phyloP scores from a whole-genome alignment of 2,329 filamentous ascomycete species.

The Paraphoma chrysanthemicola region DNA sequence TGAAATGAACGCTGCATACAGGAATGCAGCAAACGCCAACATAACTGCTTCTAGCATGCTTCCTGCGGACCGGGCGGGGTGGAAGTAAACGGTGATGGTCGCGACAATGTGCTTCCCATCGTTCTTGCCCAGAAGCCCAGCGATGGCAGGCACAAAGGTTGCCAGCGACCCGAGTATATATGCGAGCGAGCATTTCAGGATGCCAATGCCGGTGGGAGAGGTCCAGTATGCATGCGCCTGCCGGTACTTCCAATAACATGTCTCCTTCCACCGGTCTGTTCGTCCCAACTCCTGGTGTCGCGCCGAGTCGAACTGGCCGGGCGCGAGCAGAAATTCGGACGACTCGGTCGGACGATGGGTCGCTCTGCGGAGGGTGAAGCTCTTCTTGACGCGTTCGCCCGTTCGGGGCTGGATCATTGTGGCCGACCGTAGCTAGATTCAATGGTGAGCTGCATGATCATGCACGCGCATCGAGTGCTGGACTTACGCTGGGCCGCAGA shows the following conservation, averaged over 20 bases:
- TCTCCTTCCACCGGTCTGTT: slow-evolving; percentile 43
- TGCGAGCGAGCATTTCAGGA: slow-evolving; percentile 89
- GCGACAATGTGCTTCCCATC: slow-evolving; percentile 95
- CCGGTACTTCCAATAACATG: slow-evolving; percentile 34
- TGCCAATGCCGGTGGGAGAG: slow-evolving; percentile 77
- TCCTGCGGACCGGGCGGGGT: slow-evolving; percentile 83
- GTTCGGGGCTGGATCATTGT: slow-evolving; percentile 87
- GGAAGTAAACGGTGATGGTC: slow-evolving; percentile 93
- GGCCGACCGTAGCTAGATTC: slow-evolving; percentile 73
- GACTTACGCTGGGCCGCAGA: slow-evolving; percentile 45
- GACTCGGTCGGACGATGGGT: slow-evolving; percentile 52
- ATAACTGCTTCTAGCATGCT: slow-evolving; percentile 88
- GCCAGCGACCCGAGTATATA: slow-evolving; percentile 86
- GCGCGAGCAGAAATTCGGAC: slow-evolving; percentile 50
- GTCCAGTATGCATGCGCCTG: slow-evolving; percentile 66
- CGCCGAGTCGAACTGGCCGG: slow-evolving; percentile 34
- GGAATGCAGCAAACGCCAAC: slow-evolving; percentile 77
- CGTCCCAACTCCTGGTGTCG: slow-evolving; percentile 40
- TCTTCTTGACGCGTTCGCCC: slow-evolving; percentile 80
- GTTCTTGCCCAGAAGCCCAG: slow-evolving; percentile 76
- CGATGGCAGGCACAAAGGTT: slow-evolving; percentile 79
- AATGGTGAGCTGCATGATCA: slow-evolving; percentile 23
- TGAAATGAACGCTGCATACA: slow-evolving; percentile 78
- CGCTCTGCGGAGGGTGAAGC: slow-evolving; percentile 73
- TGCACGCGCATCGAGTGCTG: slow-evolving; percentile 1